Evolutionary conservation across 2,329 filamentous ascomycete species (phyloP).

Genomic region (Colletotrichum echinochloae): DNA sequence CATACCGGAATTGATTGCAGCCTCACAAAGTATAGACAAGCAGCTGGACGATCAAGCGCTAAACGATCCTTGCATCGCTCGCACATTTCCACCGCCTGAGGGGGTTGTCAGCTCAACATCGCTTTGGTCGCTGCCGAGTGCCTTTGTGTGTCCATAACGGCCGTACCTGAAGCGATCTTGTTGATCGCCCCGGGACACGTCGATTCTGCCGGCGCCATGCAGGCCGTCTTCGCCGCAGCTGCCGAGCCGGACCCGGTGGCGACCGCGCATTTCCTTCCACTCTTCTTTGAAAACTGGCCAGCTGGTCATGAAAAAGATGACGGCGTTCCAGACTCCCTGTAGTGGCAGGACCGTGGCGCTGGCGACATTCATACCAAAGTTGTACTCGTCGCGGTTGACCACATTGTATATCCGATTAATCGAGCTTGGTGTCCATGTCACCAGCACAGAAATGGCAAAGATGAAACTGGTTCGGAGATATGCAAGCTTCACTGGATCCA

Average conservation of each 20-base stretch:
- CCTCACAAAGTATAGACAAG: background rate
- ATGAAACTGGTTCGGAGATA: constrained; percentile 72
- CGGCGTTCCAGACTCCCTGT: constrained; percentile 84
- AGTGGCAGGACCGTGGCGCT: constrained; percentile 79
- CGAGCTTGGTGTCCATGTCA: constrained; percentile 75
- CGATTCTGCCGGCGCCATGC: constrained; percentile 18
- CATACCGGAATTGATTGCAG: background rate
- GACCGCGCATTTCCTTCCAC: constrained; percentile 39
- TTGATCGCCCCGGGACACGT: constrained; percentile 11
- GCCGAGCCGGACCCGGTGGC: constrained; percentile 18
- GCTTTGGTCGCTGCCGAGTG: constrained; percentile 37
- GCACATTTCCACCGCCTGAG: constrained; percentile 17
- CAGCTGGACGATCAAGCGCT: constrained; percentile 13
- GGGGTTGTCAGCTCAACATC: constrained; percentile 34
- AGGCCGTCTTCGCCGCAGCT: constrained; percentile 21
- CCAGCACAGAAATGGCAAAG: constrained; percentile 70
- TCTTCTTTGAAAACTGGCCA: constrained; percentile 56
- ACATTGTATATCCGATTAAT: constrained; percentile 81
- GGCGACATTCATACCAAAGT: constrained; percentile 75
- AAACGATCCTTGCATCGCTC: constrained; percentile 36
- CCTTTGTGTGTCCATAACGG: constrained; percentile 30
- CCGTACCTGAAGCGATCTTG: constrained; percentile 7
- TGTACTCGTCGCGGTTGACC: constrained; percentile 62
- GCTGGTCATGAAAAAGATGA: constrained; percentile 80
- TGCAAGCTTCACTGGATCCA: constrained; percentile 70